Conservation (phyloP, 1,139 yeast species). For the Nakaseomyces glabratus region DNA sequence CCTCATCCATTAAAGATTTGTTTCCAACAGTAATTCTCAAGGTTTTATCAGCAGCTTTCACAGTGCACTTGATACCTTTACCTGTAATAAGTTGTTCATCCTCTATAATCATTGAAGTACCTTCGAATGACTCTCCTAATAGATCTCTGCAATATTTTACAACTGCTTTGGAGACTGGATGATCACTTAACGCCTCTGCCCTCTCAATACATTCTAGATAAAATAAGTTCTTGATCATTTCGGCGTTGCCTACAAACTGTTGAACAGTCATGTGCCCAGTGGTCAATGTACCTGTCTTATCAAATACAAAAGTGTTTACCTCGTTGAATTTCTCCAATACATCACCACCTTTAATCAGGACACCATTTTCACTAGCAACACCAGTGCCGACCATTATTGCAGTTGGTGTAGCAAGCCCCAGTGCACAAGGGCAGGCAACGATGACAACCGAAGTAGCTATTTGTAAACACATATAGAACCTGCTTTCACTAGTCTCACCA, state of each 20-base stretch:
- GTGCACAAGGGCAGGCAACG: slow-evolving; percentile 97
- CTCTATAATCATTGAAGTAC: slow-evolving; percentile 30
- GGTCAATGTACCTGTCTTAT: slow-evolving; percentile 94
- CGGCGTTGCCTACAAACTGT: slow-evolving; percentile 15
- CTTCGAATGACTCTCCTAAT: slow-evolving; percentile 9
- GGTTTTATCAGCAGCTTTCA: slow-evolving; percentile 14
- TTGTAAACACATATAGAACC: slow-evolving; percentile 60
- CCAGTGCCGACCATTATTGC: slow-evolving; percentile 99
- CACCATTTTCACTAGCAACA: slow-evolving; percentile 83
- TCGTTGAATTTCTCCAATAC: slow-evolving; percentile 66
- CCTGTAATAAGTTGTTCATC: slow-evolving; percentile 53
- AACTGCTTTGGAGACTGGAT: slow-evolving; percentile 78
- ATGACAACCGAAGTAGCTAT: slow-evolving; percentile 90
- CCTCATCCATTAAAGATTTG: slow-evolving; percentile 36
- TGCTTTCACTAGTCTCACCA: slow-evolving; percentile 44
- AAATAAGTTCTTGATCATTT: slow-evolving; percentile 9
- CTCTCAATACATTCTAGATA: slow-evolving; percentile 37
- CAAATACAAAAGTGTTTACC: slow-evolving; percentile 67
- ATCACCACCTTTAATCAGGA: slow-evolving; percentile 89
- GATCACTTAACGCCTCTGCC: slow-evolving; percentile 69
- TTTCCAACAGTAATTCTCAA: slow-evolving; percentile 50
- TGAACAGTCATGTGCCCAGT: slow-evolving; percentile 66
- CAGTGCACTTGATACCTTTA: slow-evolving; percentile 49
- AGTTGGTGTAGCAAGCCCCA: slow-evolving; percentile 95
- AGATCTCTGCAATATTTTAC: slow-evolving; percentile 30